Conservation (phyloP, 2,329 filamentous ascomycete species). For the Pseudonectria foliicola region DNA sequence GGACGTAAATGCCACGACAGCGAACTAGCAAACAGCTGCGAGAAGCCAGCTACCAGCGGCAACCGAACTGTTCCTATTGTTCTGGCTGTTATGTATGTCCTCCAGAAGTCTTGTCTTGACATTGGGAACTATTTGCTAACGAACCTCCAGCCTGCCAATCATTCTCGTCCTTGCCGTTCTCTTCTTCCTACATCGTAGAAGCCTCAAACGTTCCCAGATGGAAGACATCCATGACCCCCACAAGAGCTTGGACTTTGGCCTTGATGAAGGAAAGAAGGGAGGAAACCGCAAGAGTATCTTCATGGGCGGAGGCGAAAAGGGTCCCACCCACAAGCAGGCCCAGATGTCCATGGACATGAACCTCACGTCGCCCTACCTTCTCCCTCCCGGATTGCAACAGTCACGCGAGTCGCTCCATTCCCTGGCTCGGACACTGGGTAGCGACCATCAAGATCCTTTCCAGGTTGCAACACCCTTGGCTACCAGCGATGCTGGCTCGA, state of each 20-base stretch:
- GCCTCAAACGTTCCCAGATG: conserved; percentile 59
- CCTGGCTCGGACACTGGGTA: conserved; percentile 66
- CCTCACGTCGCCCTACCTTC: conserved; percentile 79
- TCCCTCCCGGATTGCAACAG: conserved; percentile 72
- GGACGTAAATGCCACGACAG: conserved; percentile 8
- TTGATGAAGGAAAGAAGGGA: conserved; percentile 47
- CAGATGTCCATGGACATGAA: conserved; percentile 68
- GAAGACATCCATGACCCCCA: conserved; percentile 86
- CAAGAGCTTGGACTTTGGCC: conserved; percentile 86
- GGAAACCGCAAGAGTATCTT: conserved; percentile 29
- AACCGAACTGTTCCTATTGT: conserved; percentile 58
- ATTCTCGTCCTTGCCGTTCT: conserved; percentile 59
- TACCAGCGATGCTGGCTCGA: conserved; percentile 47
- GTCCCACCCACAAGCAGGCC: conserved; percentile 32
- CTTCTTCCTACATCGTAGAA: conserved; percentile 71
- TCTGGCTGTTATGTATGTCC: conserved; percentile 62
- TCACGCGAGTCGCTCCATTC: conserved; percentile 85
- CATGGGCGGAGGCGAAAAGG: conserved; percentile 48
- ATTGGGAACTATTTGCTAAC: conserved; percentile 1
- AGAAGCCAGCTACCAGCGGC: conserved; percentile 47
- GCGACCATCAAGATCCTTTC: conserved; percentile 80
- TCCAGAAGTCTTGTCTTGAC: background rate
- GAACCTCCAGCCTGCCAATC: conserved; percentile 61
- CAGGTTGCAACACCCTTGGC: conserved; percentile 54
- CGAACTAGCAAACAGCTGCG: conserved; percentile 38